phyloP scores from a whole-genome alignment of 2,329 filamentous ascomycete species.

The Dactylonectria estremocensis region DNA sequence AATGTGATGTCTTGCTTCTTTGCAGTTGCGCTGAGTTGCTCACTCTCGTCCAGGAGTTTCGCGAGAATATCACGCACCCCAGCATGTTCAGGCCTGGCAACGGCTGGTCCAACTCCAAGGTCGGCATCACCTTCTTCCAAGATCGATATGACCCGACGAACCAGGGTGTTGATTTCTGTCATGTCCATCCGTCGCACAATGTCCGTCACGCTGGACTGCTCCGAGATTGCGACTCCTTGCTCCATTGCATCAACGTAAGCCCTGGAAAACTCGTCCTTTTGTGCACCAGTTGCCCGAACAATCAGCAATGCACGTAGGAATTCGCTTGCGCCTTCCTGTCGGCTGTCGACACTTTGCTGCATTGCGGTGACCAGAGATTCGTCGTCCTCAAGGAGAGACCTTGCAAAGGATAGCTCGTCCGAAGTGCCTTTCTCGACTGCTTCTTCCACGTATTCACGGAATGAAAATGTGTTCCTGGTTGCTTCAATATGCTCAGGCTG shows the following conservation, averaged over 20 bases:
- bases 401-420: conserved; percentile 59
- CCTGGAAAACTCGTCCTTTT: conserved; percentile 62
- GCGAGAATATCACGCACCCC: conserved; percentile 54
- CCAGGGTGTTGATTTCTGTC: conserved; percentile 46
- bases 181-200: conserved; percentile 71
- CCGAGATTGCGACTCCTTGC: conserved; percentile 67
- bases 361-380: conserved; percentile 65
- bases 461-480: conserved; percentile 78
- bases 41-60: conserved; percentile 62
- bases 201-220: conserved; percentile 69
- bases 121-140: conserved; percentile 56
- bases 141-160: conserved; percentile 47
- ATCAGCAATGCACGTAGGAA: conserved; percentile 67
- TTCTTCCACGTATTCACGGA: conserved; percentile 69
- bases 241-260: conserved; percentile 75
- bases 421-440: conserved; percentile 61
- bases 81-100: conserved; percentile 51
- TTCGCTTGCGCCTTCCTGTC: conserved; percentile 57
- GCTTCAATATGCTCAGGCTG: conserved; percentile 77
- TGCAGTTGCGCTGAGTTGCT: conserved; percentile 62
- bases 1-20: conserved; percentile 66
- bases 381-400: conserved; percentile 73
- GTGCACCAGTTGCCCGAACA: conserved; percentile 56
- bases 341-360: conserved; percentile 47
- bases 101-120: conserved; percentile 53